Evolutionary conservation across 2,329 filamentous ascomycete genomes (phyloP), one percentile per base, ranked within the genome.

Genomic region (Rutstroemia sp.): DNA sequence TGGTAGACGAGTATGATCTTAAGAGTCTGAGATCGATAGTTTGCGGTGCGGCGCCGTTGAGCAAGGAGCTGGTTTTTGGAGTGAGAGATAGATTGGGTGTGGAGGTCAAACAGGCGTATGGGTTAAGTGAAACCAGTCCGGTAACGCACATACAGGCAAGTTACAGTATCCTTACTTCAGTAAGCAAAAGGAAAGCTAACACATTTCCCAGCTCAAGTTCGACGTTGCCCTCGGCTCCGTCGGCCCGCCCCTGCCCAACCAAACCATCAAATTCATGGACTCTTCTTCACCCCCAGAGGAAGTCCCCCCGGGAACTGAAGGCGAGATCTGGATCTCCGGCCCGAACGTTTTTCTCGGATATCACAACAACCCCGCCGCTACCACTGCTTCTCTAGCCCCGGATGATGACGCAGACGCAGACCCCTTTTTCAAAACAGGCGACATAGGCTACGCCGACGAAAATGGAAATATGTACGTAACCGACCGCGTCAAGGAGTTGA

Each of bases 401-500:
- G 83, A 91, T 60, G 86, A 85, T 3, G 63, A 75, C 0, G 88
- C 88, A 1, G 9, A 27, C 5, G 17, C 16, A 23, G 6, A 23
- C 9, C 19, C 27, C 0, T 95, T 84, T 75, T 95, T 94, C 52
- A 59, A 60, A 48, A 95, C 91, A 0, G 91, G 91, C 2, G 90
- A 96, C 65, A 83, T 95, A 40, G 88, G 88, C 5, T 84, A 87
- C 61, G 80, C 87, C 63, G 88, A 95, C 67, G 73, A 78, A 49
- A 76, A 87, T 51, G 87, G 87, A 47, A 88, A 94, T 65, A 87
- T 94, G 65, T 95, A 84, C 74, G 91, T 95, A 68, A 94, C 90
- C 1, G 91, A 95, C 67, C 86, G 91, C 8, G 76, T 89, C 39
- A 89, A 88, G 73, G 80, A 83, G 68, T 63, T 83, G 58, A 83